Base-by-base conservation (phyloP, 2,329 filamentous ascomycete species). In the Colletotrichum trifolii region DNA sequence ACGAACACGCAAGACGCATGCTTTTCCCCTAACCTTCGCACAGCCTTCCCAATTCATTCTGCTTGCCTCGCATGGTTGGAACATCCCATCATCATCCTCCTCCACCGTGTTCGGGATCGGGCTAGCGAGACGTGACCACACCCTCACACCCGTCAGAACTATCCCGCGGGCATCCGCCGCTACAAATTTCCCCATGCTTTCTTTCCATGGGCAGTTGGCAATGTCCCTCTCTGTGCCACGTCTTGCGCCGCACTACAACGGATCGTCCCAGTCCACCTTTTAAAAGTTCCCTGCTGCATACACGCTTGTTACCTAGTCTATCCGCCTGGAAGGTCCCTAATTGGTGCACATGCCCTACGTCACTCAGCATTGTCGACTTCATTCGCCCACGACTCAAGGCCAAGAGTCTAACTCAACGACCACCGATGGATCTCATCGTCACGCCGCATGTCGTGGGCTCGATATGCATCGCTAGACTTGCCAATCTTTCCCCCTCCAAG, bases 321-420 rank as follows among this genome's bases (percentile, higher is more conserved):
- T 25, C 48, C 46, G 38, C 60, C 43, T 45, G 13, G 11, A 39
- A 12, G 33, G 33, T 33, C 52, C 43, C n/a, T 42, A 60, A 48
- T 33, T 39, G 13, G 35, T 34, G 60, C 48, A 60, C 36, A 59
- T 54, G 60, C 60, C 46, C 52, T 45, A 62, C 57, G 62, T 65
- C 62, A 65, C 52, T 45, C 50, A 52, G 40, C 45, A 25, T 12
- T 25, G 7, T 42, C 15, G 17, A 35, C 57, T 62, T 56, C 50
- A 62, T 62, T 65, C 62, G 62, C 40, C 57, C 35, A 40, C 39
- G 34, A 25, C 11, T 7, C n/a, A 62, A 35, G 47, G 62, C 62
- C 62, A 65, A 65, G 62, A 65, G 57, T 50, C 58, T 65, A 65
- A 65, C 49, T 65, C 62, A 62, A 65, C 62, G 57, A 65, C 62